Evolutionary conservation across 2,329 filamentous ascomycete species (phyloP), one percentile per base, ranked within the genome.

Genomic region (Fusarium caatingaense): DNA sequence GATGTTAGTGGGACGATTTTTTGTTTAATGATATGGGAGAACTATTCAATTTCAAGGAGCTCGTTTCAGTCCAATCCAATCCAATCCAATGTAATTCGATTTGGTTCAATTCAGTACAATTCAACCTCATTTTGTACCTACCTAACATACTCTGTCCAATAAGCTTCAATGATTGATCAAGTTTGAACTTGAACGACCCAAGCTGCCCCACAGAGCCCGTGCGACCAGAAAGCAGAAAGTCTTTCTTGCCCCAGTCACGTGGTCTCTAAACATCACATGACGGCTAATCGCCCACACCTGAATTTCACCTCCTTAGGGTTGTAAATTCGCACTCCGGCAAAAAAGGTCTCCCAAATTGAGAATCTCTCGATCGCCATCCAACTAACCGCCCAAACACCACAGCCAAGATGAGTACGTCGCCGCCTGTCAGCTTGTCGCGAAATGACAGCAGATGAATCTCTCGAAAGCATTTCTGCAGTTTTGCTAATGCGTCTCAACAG

Each of bases 341-440:
- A 78, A 79, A 80, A 78, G 74, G 71, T 69, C 74, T 71, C 72
- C 72, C 74, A 78, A 76, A 71, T 75, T 74, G 76, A 76, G 75
- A 78, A 80, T 77, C 76, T 74, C 74, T 76, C 70, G 73, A 76
- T 76, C 76, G 78, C 78, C 78, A 78, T 74, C 76, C 77, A 78
- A 79, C 78, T 76, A 79, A 79, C 78, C 78, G 77, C 71, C 78
- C 74, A 79, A 79, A 75, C 75, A 81, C 77, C 76, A 83, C 82
- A 82, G 84, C 80, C 84, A 87, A 86, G 83, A 87, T 87, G 85
- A 87, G 85, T 87, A 86, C 77, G 85, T 87, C 61, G 64, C 69
- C 53, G 63, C 61, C 64, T 45, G 60, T 59, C 58, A 46, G 56
- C 61, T 66, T 56, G 49, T 69, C 50, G 61, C 50, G 46, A 65